Base-by-base conservation (phyloP, 1,284 basidiomycete species). In the Chondrostereum purpureum region DNA sequence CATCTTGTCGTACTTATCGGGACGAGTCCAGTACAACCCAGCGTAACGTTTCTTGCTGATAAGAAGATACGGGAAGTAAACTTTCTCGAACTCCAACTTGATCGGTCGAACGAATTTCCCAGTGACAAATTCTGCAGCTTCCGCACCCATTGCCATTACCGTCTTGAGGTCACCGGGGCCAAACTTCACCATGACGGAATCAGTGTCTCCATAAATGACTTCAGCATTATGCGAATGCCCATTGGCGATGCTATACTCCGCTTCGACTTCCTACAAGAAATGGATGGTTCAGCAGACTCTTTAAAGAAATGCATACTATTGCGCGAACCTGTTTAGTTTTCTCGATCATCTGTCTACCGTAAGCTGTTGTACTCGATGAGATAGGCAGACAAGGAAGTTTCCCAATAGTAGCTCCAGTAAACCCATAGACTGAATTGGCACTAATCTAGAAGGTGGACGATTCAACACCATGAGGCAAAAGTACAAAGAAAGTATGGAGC, bases 1-100 rank as follows among this genome's bases (percentile, higher is more conserved):
- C 94, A 97, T 96, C 69, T 97, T 97, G 64, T 98, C 94, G 55
- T 89, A 93, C 62, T 92, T 94, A 38, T 96, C 92, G 5, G 84
- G 70, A 52, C 80, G 83, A 1, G 93, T 97, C 94, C 94, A 97
- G 59, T 98, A 96, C 46, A 96, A 65, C 3, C 93, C 94, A 2
- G 94, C 93, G 64, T 98, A 98, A 23, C 94, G 82, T 66, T 98
- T 98, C 68, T 97, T 98, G 74, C 73, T 96, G 65, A 98, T 98
- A 33, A 98, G 80, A 43, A 98, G 67, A 61, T 97, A 98, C 2
- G 93, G 93, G 62, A 88, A 97, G 66, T 98, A 98, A 1, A 97
- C 92, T 62, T 98, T 97, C 62, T 98, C 93, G 67, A 98, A 98
- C 63, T 97, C 94, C 14, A 98, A 78, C 61, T 96, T 97, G 72